Percentiles rank a stretch among this genome's conserved stretches.
Evolutionary conservation across 2,329 filamentous ascomycete species (phyloP).

Genomic region (Penicillium sp.): DNA sequence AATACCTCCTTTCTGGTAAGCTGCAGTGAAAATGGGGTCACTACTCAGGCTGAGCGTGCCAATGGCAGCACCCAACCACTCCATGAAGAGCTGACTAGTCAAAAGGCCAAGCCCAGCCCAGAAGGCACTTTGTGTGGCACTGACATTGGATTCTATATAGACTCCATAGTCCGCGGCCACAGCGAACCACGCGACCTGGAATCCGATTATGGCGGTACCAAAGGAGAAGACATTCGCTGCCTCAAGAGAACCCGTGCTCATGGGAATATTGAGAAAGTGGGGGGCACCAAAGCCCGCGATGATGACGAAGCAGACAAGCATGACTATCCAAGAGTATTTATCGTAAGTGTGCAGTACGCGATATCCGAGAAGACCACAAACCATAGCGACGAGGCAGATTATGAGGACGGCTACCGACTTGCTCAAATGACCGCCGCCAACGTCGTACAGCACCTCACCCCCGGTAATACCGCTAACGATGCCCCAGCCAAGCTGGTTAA

Average conservation of each 20-base stretch:
- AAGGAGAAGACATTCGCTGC: slow-evolving; percentile 63
- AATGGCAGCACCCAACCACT: neutral
- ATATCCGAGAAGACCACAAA: slow-evolving; percentile 70
- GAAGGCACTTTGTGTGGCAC: neutral
- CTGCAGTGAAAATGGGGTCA: neutral
- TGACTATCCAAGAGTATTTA: slow-evolving; percentile 69
- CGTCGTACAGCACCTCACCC: slow-evolving; percentile 70
- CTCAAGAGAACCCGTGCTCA: slow-evolving; percentile 61
- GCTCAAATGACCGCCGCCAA: slow-evolving; percentile 66
- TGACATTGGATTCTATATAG: neutral
- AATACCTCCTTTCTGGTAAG: neutral
- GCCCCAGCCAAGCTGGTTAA: slow-evolving; percentile 72
- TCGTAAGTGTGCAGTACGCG: slow-evolving; percentile 74
- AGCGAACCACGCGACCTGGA: neutral
- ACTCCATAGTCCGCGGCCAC: neutral
- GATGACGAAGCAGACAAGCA: slow-evolving; percentile 66
- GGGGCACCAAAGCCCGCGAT: slow-evolving; percentile 56
- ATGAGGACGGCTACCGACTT: slow-evolving; percentile 66
- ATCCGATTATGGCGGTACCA: slow-evolving; percentile 20
- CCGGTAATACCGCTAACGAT: slow-evolving; percentile 76
- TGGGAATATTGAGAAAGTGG: no score
- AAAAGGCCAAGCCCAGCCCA: neutral
- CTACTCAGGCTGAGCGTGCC: neutral
- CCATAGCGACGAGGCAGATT: slow-evolving; percentile 63
- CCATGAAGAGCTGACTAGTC: neutral